Evolutionary conservation across 495 filamentous ascomycete species (phyloP).

Genomic region (Astrothelium subdiscretum): DNA sequence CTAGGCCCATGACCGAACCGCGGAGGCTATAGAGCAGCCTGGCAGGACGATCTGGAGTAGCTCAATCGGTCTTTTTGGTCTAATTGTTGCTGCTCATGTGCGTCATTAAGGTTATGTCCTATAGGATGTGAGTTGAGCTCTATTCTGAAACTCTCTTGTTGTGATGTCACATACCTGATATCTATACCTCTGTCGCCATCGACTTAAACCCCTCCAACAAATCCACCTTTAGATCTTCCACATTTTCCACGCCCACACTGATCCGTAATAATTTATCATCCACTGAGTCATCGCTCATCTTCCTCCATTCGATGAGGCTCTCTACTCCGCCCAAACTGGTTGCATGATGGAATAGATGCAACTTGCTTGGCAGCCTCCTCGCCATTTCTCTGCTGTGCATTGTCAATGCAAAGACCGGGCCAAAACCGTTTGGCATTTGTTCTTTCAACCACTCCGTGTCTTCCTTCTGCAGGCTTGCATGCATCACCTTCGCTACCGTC

Average conservation of each 20-base stretch:
- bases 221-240: slow-evolving; percentile 75
- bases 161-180: not conserved
- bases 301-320: slow-evolving; percentile 80
- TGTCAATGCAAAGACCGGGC: slow-evolving; percentile 71
- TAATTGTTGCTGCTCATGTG: too few relatives aligned
- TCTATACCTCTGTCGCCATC: slow-evolving; percentile 30
- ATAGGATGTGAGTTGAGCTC: too few relatives aligned
- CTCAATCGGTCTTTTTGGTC: too few relatives aligned
- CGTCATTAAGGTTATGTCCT: too few relatives aligned
- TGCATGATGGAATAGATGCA: slow-evolving; percentile 83
- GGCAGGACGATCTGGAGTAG: too few relatives aligned
- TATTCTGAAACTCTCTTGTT: too few relatives aligned
- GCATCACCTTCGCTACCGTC: slow-evolving; percentile 50
- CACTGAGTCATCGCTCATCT: slow-evolving; percentile 67
- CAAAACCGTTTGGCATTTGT: slow-evolving; percentile 90
- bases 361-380: slow-evolving; percentile 57
- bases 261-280: slow-evolving; percentile 66
- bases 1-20: too few relatives aligned
- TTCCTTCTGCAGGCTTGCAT: slow-evolving; percentile 62
- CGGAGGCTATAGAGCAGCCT: too few relatives aligned
- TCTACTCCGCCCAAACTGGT: slow-evolving; percentile 91
- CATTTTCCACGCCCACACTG: slow-evolving; percentile 77
- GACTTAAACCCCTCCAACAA: slow-evolving; percentile 55
- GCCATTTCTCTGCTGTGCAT: slow-evolving; percentile 52
- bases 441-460: slow-evolving; percentile 58